Conservation (phyloP, 2,329 filamentous ascomycete species). For the Fusarium citri region DNA sequence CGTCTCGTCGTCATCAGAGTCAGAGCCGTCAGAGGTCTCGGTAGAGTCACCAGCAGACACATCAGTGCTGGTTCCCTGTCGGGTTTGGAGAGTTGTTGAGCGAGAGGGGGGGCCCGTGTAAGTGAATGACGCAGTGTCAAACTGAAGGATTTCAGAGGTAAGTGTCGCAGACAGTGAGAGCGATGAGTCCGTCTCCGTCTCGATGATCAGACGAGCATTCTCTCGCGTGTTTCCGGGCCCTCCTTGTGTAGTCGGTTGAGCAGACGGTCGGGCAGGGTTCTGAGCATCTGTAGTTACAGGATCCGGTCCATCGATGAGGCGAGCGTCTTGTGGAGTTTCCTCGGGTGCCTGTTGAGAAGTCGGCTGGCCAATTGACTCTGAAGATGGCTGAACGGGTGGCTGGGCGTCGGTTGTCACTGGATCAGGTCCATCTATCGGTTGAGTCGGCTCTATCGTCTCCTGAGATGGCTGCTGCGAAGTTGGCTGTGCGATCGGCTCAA, state of each 20-base stretch:
- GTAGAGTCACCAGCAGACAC: constrained; percentile 32
- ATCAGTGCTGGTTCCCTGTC: constrained; percentile 27
- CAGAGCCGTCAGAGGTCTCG: constrained; percentile 27
- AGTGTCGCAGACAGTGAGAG: background rate
- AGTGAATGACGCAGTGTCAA: constrained; percentile 37
- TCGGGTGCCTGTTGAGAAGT: background rate
- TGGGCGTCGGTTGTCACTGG: constrained; percentile 4
- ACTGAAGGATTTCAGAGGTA: constrained; percentile 34
- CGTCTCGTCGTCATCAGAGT: constrained; percentile 25
- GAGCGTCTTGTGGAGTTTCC: constrained; percentile 14
- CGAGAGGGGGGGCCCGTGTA: constrained; percentile 28
- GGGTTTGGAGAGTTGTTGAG: constrained; percentile 38
- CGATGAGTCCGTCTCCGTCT: constrained; percentile 5
- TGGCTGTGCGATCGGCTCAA: constrained; percentile 5
- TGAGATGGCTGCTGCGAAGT: constrained; percentile 9
- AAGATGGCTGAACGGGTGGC: background rate
- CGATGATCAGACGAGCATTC: constrained; percentile 20
- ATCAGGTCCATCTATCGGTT: constrained; percentile 10
- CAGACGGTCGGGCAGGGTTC: background rate
- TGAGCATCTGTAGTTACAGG: constrained; percentile 9
- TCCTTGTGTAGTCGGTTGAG: background rate
- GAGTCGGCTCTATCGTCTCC: constrained; percentile 20
- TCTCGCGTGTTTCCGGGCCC: constrained; percentile 7
- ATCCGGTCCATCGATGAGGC: constrained; percentile 9
- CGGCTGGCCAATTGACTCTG: background rate